These are phyloP conservation scores for Lepiota subincarnata DNA, from an alignment of 768 basidiomycete genomes.

Conservation along the genomic window DNA sequence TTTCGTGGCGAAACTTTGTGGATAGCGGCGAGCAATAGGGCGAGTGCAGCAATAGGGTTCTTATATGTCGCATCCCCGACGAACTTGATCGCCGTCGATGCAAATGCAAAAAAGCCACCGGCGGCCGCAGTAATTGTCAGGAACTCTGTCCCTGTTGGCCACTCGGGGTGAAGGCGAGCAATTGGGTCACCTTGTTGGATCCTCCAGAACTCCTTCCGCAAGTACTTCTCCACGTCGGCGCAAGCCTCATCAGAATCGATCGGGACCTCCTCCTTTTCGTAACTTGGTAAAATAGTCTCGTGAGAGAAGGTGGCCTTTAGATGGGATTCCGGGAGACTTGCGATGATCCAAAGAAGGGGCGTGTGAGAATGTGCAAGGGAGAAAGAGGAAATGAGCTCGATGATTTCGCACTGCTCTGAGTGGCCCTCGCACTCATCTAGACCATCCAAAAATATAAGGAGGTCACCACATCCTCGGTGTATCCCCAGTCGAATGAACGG, in stretches of 20 bases:
- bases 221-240: too few relatives aligned
- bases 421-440: constrained; percentile 22
- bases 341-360: constrained; percentile 21
- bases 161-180: not conserved
- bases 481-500: not conserved
- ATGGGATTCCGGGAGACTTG: constrained; percentile 22
- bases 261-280: not conserved
- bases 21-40: not conserved
- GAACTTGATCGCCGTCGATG: not conserved
- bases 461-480: not conserved
- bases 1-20: not conserved
- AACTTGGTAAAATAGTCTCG: not conserved
- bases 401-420: constrained; percentile 13
- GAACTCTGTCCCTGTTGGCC: not conserved
- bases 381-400: constrained; percentile 7
- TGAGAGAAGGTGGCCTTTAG: constrained; percentile 14
- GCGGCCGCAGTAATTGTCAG: not conserved
- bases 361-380: not conserved
- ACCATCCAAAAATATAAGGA: constrained; percentile 20
- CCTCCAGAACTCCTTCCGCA: not conserved
- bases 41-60: not conserved
- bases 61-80: not conserved
- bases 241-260: not conserved
- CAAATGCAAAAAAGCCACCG: not conserved
- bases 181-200: not conserved